Conservation (phyloP, 2,329 filamentous ascomycete species). For the Beauveria varroae region DNA sequence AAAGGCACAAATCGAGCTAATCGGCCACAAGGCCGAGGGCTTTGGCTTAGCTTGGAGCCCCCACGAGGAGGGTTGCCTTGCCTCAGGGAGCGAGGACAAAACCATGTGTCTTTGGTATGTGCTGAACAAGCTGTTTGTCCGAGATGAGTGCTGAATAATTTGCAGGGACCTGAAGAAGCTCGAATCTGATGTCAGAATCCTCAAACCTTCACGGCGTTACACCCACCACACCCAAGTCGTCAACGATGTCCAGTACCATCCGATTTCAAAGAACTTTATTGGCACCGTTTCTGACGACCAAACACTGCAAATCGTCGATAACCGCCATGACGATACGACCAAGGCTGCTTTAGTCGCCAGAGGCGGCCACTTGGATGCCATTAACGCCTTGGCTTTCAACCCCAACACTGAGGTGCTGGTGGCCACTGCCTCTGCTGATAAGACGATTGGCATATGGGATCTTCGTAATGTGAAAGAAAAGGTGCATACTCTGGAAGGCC, state of each 20-base stretch:
- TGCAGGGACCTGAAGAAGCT: slow-evolving; percentile 72
- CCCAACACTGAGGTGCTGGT: slow-evolving; percentile 83
- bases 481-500: slow-evolving; percentile 82
- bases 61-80: slow-evolving; percentile 70
- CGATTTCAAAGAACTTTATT: slow-evolving; percentile 74
- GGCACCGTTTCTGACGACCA: slow-evolving; percentile 93
- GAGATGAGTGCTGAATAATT: slow-evolving; percentile 13
- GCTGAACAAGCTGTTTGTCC: not conserved
- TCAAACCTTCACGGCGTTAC: slow-evolving; percentile 68
- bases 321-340: slow-evolving; percentile 59
- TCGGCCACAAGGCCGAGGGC: slow-evolving; percentile 81
- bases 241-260: slow-evolving; percentile 95
- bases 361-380: slow-evolving; percentile 79
- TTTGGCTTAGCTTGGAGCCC: slow-evolving; percentile 93
- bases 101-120: slow-evolving; percentile 84
- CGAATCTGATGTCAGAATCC: slow-evolving; percentile 57
- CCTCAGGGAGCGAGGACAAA: slow-evolving; percentile 84
- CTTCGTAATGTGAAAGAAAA: slow-evolving; percentile 83
- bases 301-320: slow-evolving; percentile 85
- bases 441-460: slow-evolving; percentile 94
- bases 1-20: slow-evolving; percentile 75
- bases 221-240: slow-evolving; percentile 86
- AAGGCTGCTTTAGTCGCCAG: slow-evolving; percentile 62
- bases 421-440: slow-evolving; percentile 90
- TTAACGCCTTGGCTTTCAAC: slow-evolving; percentile 95